These are phyloP conservation scores for Glarea lozoyensis DNA, from an alignment of 495 filamentous ascomycete genomes.

Conservation along the genomic window DNA sequence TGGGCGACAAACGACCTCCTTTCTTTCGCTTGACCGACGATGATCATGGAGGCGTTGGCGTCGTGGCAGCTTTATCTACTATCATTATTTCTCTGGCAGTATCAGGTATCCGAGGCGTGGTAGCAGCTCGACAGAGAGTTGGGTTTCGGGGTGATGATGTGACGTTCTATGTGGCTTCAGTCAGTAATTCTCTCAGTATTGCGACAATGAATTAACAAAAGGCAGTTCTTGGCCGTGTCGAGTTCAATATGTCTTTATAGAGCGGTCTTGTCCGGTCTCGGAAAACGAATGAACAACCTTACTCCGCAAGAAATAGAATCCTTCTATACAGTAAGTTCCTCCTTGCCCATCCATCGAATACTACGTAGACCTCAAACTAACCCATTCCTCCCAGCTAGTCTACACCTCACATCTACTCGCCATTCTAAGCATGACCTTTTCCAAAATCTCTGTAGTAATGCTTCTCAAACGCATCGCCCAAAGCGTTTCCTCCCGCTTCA, in stretches of 20 bases:
- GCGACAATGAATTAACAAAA: neutral
- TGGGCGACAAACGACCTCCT: neutral
- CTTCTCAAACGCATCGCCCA: conserved; percentile 17
- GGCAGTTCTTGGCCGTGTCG: neutral
- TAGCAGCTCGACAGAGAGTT: neutral
- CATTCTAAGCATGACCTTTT: conserved; percentile 12
- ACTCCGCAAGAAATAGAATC: neutral
- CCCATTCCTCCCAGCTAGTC: conserved; percentile 9
- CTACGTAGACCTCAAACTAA: neutral
- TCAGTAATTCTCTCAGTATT: neutral
- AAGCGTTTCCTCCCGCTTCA: neutral
- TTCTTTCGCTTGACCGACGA: neutral
- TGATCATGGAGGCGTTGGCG: neutral
- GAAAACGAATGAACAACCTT: conserved; percentile 9
- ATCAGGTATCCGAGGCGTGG: neutral
- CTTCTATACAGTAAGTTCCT: neutral
- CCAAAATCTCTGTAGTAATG: conserved; percentile 17
- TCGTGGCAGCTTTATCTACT: neutral
- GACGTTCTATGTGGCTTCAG: neutral
- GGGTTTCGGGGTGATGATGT: neutral
- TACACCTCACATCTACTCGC: conserved; percentile 13
- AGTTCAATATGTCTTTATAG: neutral
- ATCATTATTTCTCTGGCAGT: neutral
- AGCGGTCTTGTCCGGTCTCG: conserved; percentile 8
- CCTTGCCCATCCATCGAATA: neutral